These are phyloP conservation scores for Lactarius indigo DNA, from an alignment of 768 basidiomycete species.

Conservation along the genomic window DNA sequence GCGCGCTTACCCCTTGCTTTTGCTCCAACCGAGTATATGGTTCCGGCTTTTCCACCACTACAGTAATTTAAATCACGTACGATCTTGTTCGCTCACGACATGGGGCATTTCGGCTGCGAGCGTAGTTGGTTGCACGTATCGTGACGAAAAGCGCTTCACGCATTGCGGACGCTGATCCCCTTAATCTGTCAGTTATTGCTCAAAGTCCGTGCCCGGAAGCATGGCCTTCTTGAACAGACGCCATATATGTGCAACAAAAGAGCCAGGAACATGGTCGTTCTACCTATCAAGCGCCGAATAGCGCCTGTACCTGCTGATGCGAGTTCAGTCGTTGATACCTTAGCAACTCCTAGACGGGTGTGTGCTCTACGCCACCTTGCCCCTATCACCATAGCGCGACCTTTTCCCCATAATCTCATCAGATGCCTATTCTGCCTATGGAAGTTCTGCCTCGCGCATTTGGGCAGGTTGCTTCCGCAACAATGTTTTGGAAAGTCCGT, in stretches of 20 bases:
- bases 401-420: neutral
- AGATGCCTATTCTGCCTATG: neutral
- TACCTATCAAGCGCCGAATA: neutral
- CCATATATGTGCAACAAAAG: neutral
- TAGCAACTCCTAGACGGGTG: neutral
- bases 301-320: neutral
- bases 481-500: conserved; percentile 10
- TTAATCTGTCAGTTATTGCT: neutral
- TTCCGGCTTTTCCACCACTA: neutral
- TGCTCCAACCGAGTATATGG: neutral
- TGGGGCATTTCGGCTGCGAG: neutral
- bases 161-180: neutral
- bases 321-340: conserved; percentile 2
- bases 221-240: neutral
- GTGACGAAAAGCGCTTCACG: neutral
- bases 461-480: neutral
- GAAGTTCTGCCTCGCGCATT: neutral
- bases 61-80: neutral
- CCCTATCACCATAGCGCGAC: neutral
- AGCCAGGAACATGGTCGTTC: neutral
- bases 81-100: neutral
- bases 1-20: neutral
- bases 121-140: neutral
- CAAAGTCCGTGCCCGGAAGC: conserved; percentile 6
- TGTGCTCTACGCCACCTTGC: neutral